Percentiles rank a stretch among this genome's conserved stretches.
phyloP scores from a whole-genome alignment of 768 basidiomycete species.

The Austroboletus festivus region DNA sequence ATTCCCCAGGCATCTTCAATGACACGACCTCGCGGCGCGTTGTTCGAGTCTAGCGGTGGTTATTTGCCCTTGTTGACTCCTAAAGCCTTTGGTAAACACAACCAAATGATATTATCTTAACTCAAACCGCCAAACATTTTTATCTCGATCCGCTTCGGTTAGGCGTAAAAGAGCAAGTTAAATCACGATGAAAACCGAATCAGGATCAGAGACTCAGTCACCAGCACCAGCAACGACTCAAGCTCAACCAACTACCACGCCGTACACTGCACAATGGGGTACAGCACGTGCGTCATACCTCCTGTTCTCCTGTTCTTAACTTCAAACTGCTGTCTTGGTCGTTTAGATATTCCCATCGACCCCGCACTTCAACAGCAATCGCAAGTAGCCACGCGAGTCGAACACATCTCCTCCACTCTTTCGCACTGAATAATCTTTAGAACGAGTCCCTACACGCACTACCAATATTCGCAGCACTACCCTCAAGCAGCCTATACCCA shows the following conservation, averaged over 20 bases:
- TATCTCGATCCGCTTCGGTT: not conserved
- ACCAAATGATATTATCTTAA: slow-evolving; percentile 7
- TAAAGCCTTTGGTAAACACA: slow-evolving; percentile 23
- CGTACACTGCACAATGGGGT: slow-evolving; percentile 40
- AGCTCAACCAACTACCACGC: slow-evolving; percentile 26
- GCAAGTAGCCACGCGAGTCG: slow-evolving; percentile 42
- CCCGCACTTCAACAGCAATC: slow-evolving; percentile 65
- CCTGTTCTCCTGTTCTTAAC: not conserved
- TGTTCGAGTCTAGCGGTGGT: slow-evolving; percentile 9
- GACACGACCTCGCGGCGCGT: slow-evolving; percentile 1
- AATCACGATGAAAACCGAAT: slow-evolving; percentile 42
- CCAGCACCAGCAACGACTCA: slow-evolving; percentile 32
- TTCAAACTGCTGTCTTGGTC: slow-evolving; percentile 1
- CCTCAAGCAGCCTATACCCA: slow-evolving; percentile 40
- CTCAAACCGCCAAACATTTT: no score
- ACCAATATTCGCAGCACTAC: slow-evolving; percentile 38
- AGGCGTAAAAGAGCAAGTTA: not conserved
- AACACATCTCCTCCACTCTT: not conserved
- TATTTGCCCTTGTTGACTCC: slow-evolving; percentile 25
- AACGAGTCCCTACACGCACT: slow-evolving; percentile 49
- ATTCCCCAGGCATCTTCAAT: slow-evolving; percentile 43
- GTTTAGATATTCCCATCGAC: slow-evolving; percentile 60
- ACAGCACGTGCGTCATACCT: slow-evolving; percentile 32
- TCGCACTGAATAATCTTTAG: slow-evolving; percentile 23
- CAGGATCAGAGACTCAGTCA: slow-evolving; percentile 29